These are phyloP conservation scores for Pichia sp. DNA, from an alignment of 1,139 yeast genomes.

Conservation along the genomic window DNA sequence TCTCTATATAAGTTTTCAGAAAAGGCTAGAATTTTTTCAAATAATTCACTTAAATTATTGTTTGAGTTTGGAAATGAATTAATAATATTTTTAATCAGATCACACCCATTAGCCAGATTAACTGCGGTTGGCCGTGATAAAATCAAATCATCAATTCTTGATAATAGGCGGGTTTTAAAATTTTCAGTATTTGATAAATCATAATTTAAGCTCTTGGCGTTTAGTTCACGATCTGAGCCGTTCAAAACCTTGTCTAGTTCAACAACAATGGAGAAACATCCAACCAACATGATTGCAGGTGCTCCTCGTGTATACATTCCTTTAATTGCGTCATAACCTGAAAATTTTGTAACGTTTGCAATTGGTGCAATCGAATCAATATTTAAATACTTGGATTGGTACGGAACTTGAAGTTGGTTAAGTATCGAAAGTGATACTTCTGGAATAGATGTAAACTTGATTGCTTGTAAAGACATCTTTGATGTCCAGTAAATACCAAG, in stretches of 20 bases:
- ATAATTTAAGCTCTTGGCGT: conserved; percentile 24
- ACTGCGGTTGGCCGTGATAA: conserved; percentile 94
- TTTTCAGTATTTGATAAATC: conserved; percentile 28
- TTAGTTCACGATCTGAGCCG: background rate
- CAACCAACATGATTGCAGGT: conserved; percentile 96
- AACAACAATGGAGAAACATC: conserved; percentile 74
- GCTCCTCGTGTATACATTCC: conserved; percentile 97
- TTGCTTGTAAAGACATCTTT: conserved; percentile 52
- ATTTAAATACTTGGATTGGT: conserved; percentile 59
- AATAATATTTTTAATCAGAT: conserved; percentile 44
- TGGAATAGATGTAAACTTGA: conserved; percentile 49
- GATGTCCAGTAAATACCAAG: no score
- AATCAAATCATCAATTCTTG: conserved; percentile 57
- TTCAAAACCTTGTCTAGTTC: conserved; percentile 41
- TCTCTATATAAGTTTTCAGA: conserved; percentile 60
- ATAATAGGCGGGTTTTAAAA: conserved; percentile 32
- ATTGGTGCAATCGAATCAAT: conserved; percentile 33
- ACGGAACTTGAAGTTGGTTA: conserved; percentile 81
- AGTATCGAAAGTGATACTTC: conserved; percentile 48
- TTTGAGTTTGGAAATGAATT: conserved; percentile 9
- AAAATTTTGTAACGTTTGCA: conserved; percentile 32
- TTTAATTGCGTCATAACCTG: conserved; percentile 72
- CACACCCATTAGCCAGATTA: conserved; percentile 73
- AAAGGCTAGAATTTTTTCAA: conserved; percentile 39
- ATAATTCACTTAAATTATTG: conserved; percentile 31